These are phyloP conservation scores for Fomitopsis pulvina DNA, from an alignment of 768 basidiomycete genomes.

Conservation along the genomic window DNA sequence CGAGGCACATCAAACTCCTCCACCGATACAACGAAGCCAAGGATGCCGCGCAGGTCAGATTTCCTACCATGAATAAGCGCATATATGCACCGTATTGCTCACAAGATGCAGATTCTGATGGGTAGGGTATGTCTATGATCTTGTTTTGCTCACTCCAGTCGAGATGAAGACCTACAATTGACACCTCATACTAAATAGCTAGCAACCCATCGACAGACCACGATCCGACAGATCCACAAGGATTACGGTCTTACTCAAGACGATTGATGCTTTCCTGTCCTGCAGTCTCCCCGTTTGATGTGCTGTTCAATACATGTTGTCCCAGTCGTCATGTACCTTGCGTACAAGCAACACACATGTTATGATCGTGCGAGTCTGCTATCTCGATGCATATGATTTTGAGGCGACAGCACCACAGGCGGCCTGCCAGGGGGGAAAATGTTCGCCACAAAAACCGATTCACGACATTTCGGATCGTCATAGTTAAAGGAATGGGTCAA, in stretches of 20 bases:
- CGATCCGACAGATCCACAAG: conserved; percentile 66
- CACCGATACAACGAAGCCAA: conserved; percentile 80
- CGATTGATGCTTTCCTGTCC: conserved; percentile 35
- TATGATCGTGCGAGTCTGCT: too few relatives aligned
- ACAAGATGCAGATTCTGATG: conserved; percentile 54
- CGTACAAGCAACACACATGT: too few relatives aligned
- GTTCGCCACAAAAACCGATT: too few relatives aligned
- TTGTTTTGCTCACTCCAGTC: neutral
- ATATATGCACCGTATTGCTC: neutral
- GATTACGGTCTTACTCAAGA: conserved; percentile 58
- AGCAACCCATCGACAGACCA: conserved; percentile 62
- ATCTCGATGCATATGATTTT: too few relatives aligned
- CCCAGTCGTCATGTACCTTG: too few relatives aligned
- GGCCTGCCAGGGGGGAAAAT: too few relatives aligned
- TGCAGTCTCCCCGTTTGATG: neutral
- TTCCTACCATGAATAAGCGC: neutral
- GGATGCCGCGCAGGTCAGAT: conserved; percentile 66
- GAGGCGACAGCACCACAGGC: too few relatives aligned
- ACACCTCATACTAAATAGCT: conserved; percentile 53
- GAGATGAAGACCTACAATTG: neutral
- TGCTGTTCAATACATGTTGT: neutral
- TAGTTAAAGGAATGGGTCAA: too few relatives aligned
- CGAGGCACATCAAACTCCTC: conserved; percentile 61
- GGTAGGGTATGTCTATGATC: conserved; percentile 49
- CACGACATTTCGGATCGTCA: too few relatives aligned